Evolutionary conservation across 2,329 filamentous ascomycete genomes (phyloP).

Genomic region (Botryotinia calthae): DNA sequence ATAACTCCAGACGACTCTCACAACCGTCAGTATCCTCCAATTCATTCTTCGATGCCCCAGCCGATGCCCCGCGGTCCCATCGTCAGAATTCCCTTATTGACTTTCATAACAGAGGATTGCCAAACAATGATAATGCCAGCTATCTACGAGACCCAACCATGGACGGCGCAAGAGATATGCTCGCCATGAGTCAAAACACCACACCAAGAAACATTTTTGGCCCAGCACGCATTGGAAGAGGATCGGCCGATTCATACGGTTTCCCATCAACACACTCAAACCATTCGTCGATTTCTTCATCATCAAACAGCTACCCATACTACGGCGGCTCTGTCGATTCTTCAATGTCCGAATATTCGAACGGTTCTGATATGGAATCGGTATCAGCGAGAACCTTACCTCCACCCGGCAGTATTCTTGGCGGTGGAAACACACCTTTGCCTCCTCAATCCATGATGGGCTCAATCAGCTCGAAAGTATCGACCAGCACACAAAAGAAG

Average conservation of each 20-base stretch:
- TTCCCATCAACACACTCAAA: constrained; percentile 83
- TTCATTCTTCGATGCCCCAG: constrained; percentile 43
- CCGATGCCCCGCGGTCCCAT: constrained; percentile 39
- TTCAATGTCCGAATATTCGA: constrained; percentile 90
- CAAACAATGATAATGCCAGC: constrained; percentile 55
- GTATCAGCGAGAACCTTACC: constrained; percentile 80
- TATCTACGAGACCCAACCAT: constrained; percentile 74
- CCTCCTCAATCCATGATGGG: constrained; percentile 98
- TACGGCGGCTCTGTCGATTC: constrained; percentile 83
- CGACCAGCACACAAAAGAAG: constrained; percentile 96
- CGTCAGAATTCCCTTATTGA: constrained; percentile 65
- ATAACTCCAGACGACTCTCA: constrained; percentile 66
- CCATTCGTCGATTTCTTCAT: constrained; percentile 87
- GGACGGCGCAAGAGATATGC: constrained; percentile 90
- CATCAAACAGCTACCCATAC: constrained; percentile 73
- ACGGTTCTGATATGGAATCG: constrained; percentile 82
- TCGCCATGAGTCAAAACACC: constrained; percentile 93
- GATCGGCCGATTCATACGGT: constrained; percentile 82
- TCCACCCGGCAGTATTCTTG: constrained; percentile 65
- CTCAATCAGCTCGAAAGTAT: constrained; percentile 95
- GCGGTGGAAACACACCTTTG: constrained; percentile 68
- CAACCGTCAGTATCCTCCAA: constrained; percentile 73
- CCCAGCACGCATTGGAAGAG: constrained; percentile 57
- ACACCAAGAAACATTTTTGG: constrained; percentile 89
- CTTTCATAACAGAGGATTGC: constrained; percentile 57